phyloP scores from a whole-genome alignment of 306 rosid genomes.

The Prunus dulcis region DNA sequence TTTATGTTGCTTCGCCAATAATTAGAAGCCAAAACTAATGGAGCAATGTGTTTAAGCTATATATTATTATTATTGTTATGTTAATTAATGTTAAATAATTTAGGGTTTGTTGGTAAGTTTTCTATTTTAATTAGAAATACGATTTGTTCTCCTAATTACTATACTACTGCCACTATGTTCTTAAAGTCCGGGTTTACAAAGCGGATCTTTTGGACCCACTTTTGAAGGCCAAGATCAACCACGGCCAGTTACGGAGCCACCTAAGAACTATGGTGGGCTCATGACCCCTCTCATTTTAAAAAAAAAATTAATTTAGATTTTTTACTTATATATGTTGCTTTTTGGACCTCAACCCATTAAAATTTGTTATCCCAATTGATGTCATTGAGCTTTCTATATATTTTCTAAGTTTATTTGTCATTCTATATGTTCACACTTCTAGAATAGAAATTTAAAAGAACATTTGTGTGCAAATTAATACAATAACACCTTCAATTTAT shows the following conservation, averaged over 20 bases:
- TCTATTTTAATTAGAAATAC: not conserved
- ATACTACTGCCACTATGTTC: slow-evolving; percentile 92
- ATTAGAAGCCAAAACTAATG: slow-evolving; percentile 25
- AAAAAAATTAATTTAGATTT: no score
- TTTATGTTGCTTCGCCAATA: slow-evolving; percentile 24
- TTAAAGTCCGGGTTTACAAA: slow-evolving; percentile 86
- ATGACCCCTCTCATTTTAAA: no score
- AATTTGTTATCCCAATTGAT: no score
- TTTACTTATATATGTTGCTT: no score
- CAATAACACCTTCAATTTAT: no score
- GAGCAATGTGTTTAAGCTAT: slow-evolving; percentile 7
- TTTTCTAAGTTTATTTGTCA: no score
- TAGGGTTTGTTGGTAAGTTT: not conserved
- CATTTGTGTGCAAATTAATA: no score
- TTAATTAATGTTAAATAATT: not conserved
- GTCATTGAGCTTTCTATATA: no score
- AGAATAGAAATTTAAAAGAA: no score
- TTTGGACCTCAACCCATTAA: no score
- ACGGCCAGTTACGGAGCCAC: not conserved
- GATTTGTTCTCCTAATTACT: slow-evolving; percentile 74
- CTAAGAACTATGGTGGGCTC: no score
- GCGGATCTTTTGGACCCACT: slow-evolving; percentile 74
- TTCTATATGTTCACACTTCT: no score
- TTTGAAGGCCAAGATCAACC: slow-evolving; percentile 57
- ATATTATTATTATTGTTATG: not conserved